Evolutionary conservation across 371 early-diverging fungal genomes (phyloP).

Genomic region (Mortierella sp.): DNA sequence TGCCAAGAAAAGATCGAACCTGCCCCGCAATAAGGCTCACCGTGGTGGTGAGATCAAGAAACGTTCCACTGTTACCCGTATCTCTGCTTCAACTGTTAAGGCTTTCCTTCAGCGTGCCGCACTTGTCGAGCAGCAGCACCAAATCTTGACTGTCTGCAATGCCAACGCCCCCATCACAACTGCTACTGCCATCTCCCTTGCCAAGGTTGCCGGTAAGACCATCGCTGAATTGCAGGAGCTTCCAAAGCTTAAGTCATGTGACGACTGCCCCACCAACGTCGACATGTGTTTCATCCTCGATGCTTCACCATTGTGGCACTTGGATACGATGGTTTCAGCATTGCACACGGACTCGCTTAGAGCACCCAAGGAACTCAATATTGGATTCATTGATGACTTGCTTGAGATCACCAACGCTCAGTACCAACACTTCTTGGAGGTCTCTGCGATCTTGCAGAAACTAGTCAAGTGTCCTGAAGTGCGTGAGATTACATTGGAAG

Average conservation of each 20-base stretch:
- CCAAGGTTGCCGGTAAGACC: conserved; percentile 48
- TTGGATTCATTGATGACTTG: conserved; percentile 39
- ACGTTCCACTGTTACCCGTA: conserved; percentile 8
- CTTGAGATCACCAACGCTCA: conserved; percentile 48
- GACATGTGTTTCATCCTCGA: conserved; percentile 55
- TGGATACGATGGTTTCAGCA: conserved; percentile 56
- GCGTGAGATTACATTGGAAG: conserved; percentile 46
- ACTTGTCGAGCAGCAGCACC: conserved; percentile 48
- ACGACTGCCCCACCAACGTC: conserved; percentile 48
- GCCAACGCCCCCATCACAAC: conserved; percentile 32
- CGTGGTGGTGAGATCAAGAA: conserved; percentile 35
- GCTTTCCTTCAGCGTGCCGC: conserved; percentile 50
- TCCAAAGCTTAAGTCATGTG: conserved; percentile 35
- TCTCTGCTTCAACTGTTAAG: conserved; percentile 28
- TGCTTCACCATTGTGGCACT: conserved; percentile 53
- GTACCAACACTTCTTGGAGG: conserved; percentile 55
- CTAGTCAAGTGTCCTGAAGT: conserved; percentile 45
- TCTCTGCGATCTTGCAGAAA: conserved; percentile 43
- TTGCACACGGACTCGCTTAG: conserved; percentile 49
- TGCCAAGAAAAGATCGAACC: conserved; percentile 22
- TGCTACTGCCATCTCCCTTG: conserved; percentile 44
- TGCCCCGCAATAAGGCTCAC: conserved; percentile 21
- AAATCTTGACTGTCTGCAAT: conserved; percentile 35
- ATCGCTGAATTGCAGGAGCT: conserved; percentile 29
- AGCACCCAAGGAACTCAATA: conserved; percentile 45